phyloP scores from a whole-genome alignment of 2,329 filamentous ascomycete species.

The Ophiosphaerella narmari region DNA sequence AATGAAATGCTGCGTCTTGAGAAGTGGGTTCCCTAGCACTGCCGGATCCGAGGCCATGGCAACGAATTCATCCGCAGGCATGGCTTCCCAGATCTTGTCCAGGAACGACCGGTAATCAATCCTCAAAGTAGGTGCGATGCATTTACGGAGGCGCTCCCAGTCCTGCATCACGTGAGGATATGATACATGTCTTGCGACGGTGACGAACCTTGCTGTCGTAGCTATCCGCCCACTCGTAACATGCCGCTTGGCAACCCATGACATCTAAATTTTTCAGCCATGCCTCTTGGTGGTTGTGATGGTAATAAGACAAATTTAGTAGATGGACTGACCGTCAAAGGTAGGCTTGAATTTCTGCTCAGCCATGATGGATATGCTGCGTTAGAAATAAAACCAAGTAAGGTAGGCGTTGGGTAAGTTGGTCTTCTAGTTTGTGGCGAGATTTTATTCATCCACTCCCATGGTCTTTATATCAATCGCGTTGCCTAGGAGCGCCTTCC shows the following conservation, averaged over 20 bases:
- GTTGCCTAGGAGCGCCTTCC: conserved; percentile 3
- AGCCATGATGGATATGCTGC: conserved; percentile 28
- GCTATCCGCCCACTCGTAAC: conserved; percentile 68
- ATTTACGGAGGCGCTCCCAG: conserved; percentile 63
- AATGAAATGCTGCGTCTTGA: conserved; percentile 64
- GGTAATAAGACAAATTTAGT: not conserved
- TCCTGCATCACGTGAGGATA: conserved; percentile 44
- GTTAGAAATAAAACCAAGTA: not conserved
- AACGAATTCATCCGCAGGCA: conserved; percentile 61
- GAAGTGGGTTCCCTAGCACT: conserved; percentile 59
- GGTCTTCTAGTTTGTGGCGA: conserved; percentile 1
- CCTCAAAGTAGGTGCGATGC: conserved; percentile 66
- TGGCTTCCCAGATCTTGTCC: conserved; percentile 60
- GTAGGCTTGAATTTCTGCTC: conserved; percentile 39
- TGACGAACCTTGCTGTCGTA: conserved; percentile 63
- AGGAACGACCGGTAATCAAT: conserved; percentile 70
- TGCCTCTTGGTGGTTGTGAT: not conserved
- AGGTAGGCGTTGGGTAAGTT: not conserved
- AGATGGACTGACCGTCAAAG: conserved; percentile 35
- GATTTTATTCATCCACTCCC: conserved; percentile 3
- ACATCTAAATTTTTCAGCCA: conserved; percentile 47
- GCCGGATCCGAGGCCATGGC: conserved; percentile 57
- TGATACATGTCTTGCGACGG: not conserved
- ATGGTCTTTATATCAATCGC: conserved; percentile 27
- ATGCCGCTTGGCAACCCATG: conserved; percentile 55